Evolutionary conservation across 192 early-diverging fungal genomes (phyloP), one percentile per base, ranked within the genome.

Genomic region (Gryganskiella cystojenkinii): DNA sequence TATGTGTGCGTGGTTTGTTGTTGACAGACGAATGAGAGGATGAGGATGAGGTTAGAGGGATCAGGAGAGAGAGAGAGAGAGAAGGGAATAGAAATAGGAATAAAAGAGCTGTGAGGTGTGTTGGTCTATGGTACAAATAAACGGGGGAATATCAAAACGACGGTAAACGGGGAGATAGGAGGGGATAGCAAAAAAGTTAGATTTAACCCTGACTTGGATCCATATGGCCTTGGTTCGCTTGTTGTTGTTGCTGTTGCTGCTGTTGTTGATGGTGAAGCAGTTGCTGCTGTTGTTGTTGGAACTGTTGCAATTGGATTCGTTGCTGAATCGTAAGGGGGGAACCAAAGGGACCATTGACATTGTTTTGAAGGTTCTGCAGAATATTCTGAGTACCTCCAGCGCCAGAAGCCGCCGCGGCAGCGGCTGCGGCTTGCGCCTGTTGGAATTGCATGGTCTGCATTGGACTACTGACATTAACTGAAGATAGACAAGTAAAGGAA

Each of bases 261-360:
- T 70, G 67, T n/a, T 60, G 73, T 2, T 76, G 73, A 13, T 67
- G 73, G 27, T 67, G 72, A 2, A 49, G 65, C 30, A 63, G 73
- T 2, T 61, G 70, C 14, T 56, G 69, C 40, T 56, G 60, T 30
- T 61, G 60, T 25, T 56, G 51, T 6, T 64, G 61, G 14, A 60
- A 57, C 14, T 51, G 46, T 43, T 76, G 73, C 22, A 75, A 34
- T 34, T 68, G 73, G 25, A 68, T 31, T 20, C 65, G 64, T 13
- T 68, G 73, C 54, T 70, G 67, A 19, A 70, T 54, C 6, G 57
- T 44, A 9, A 68, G 34, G 8, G 73, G 58, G 22, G 70, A 59
- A 6, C 55, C 62, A 13, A 65, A 73, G 11, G 54, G 61, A 31
- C 22, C 20, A 7, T 43, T 40, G 37, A 13, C 37, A 40, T 40